Conservation (phyloP, 2,329 filamentous ascomycete species). For the Fusarium haematococcum region DNA sequence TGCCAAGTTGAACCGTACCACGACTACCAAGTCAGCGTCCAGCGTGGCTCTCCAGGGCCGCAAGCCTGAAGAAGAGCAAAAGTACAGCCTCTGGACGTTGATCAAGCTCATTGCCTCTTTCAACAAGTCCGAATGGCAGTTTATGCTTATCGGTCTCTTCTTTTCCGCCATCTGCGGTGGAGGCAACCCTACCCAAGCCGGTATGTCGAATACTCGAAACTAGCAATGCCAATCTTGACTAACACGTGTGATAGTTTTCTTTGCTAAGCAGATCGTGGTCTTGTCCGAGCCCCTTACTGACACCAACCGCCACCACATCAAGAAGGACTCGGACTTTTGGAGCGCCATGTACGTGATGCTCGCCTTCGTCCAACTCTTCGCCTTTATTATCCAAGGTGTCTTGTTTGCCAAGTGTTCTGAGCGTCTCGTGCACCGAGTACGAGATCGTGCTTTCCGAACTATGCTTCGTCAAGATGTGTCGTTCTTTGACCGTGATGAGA, state of each 20-base stretch:
- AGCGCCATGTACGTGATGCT: constrained; percentile 89
- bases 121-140: constrained; percentile 77
- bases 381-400: constrained; percentile 76
- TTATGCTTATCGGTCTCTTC: constrained; percentile 79
- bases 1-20: constrained; percentile 66
- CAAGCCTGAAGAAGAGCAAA: constrained; percentile 59
- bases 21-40: constrained; percentile 72
- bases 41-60: constrained; percentile 75
- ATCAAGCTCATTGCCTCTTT: constrained; percentile 84
- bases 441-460: constrained; percentile 84
- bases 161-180: constrained; percentile 83
- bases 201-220: constrained; percentile 30
- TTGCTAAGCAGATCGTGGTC: constrained; percentile 86
- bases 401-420: constrained; percentile 90
- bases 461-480: constrained; percentile 93
- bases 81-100: constrained; percentile 80
- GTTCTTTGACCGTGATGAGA: constrained; percentile 91
- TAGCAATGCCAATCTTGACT: background rate
- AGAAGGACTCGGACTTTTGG: constrained; percentile 85
- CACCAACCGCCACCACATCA: constrained; percentile 66
- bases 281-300: constrained; percentile 67
- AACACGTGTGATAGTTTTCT: constrained; percentile 75
- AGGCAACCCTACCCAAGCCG: constrained; percentile 74
- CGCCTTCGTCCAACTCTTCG: constrained; percentile 77
- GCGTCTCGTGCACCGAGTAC: constrained; percentile 83